Conservation (phyloP, 768 basidiomycete genomes). For the Gymnopilus dilepis region DNA sequence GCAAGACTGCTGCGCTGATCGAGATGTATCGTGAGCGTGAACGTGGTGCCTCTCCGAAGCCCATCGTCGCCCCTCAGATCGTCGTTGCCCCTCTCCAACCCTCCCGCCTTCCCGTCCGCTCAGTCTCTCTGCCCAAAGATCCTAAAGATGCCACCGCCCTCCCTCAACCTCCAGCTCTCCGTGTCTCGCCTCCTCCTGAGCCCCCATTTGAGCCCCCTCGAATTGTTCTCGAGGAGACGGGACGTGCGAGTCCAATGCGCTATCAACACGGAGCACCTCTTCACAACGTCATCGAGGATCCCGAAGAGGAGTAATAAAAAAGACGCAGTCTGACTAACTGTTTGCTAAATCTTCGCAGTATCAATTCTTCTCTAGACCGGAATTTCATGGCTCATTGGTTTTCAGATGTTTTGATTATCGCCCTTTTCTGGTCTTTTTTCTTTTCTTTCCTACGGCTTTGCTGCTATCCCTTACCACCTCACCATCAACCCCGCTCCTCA, state of each 20-base stretch:
- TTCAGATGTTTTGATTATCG: not conserved
- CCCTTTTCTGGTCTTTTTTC: slow-evolving; percentile 1
- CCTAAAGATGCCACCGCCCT: slow-evolving; percentile 12
- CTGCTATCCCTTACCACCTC: too few relatives aligned
- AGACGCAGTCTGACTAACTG: not conserved
- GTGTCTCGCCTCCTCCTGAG: slow-evolving; percentile 34
- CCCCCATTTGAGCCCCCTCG: slow-evolving; percentile 37
- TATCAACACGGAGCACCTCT: slow-evolving; percentile 87
- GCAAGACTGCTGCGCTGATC: slow-evolving; percentile 79
- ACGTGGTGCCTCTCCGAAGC: slow-evolving; percentile 44
- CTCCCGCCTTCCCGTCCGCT: slow-evolving; percentile 47
- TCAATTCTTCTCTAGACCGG: not conserved
- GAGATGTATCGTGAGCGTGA: slow-evolving; percentile 85
- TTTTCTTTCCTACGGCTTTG: not conserved
- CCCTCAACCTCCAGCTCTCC: slow-evolving; percentile 33
- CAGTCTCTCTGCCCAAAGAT: slow-evolving; percentile 28
- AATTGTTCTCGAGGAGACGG: slow-evolving; percentile 48
- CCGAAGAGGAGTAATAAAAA: slow-evolving; percentile 63
- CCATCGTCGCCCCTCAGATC: slow-evolving; percentile 26
- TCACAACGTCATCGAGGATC: slow-evolving; percentile 83
- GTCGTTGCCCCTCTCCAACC: slow-evolving; percentile 40
- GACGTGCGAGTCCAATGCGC: slow-evolving; percentile 67
- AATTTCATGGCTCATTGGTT: not conserved
- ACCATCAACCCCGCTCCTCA: not conserved
- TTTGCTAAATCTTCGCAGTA: not conserved